A percentile compares a stretch with the other conserved stretches of the same genome.
phyloP scores from a whole-genome alignment of 805 yeast genomes.

The Starmera caribaea region DNA sequence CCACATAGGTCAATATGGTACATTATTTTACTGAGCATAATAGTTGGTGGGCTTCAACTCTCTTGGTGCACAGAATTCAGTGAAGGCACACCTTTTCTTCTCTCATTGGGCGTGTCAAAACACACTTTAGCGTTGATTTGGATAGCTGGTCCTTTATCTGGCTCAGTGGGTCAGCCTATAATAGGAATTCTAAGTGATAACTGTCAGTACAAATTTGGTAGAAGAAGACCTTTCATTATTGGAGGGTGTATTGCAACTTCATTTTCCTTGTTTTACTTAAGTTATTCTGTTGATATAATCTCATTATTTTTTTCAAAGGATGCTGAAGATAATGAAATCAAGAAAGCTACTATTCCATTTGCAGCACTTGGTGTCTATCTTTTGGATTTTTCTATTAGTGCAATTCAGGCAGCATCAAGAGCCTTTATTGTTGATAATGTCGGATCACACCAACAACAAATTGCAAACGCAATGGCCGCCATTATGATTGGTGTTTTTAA shows the following conservation, averaged over 20 bases:
- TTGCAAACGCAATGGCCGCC: conserved; percentile 61
- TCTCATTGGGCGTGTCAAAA: conserved; percentile 55
- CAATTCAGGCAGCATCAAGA: conserved; percentile 50
- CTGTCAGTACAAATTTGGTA: conserved; percentile 33
- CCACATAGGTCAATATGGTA: conserved; percentile 36
- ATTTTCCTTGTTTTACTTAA: conserved; percentile 32
- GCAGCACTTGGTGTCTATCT: conserved; percentile 45
- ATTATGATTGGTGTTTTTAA: conserved; percentile 53
- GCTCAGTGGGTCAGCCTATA: conserved; percentile 54
- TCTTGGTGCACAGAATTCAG: conserved; percentile 62
- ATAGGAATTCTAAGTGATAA: conserved; percentile 51
- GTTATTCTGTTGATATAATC: conserved; percentile 36
- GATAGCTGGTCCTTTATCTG: conserved; percentile 61
- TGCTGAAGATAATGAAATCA: conserved; percentile 15
- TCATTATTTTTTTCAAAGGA: conserved; percentile 19
- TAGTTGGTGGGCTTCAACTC: conserved; percentile 49
- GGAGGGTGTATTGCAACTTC: conserved; percentile 43
- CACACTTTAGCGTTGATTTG: conserved; percentile 46
- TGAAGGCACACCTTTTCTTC: conserved; percentile 50
- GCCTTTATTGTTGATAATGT: conserved; percentile 56
- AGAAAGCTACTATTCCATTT: conserved; percentile 30
- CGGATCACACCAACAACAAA: conserved; percentile 44
- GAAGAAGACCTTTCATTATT: conserved; percentile 48
- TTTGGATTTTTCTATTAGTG: conserved; percentile 47
- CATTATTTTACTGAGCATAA: conserved; percentile 34